Evolutionary conservation across 2,329 filamentous ascomycete genomes (phyloP), one percentile per base, ranked within the genome.

Genomic region (Hymenoscyphus fructigenus): DNA sequence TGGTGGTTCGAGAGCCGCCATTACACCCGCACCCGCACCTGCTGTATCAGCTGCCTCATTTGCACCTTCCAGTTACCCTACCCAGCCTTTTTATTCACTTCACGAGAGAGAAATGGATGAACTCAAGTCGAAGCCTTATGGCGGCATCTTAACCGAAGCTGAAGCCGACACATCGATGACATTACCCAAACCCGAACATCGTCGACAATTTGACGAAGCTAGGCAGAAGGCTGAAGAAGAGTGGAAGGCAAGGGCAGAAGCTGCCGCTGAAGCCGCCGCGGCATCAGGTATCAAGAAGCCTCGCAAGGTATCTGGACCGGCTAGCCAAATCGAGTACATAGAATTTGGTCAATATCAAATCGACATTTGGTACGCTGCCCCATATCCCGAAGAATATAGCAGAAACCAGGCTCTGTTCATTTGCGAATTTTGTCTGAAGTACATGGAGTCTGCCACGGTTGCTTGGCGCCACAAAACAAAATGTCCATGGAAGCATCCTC

Each of bases 361-460:
- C 72, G 95, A 99, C 76, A 99, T 95, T 2, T 98, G 95, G 93
- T 97, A 99, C 79, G 94, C 95, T 34, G 95, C 95, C 47, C 96
- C 95, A 14, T 99, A 99, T 76, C 95, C 95, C 0, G 95, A 97
- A 76, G 95, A 99, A 78, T 99, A 99, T 81, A 98, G 93, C 76
- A 88, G 94, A 69, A 98, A 99, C 75, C 89, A 92, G 34, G 91
- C 97, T 44, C 85, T 99, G n/a, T 98, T 97, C 78, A 98, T 99
- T 68, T 99, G 95, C 83, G 96, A 99, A 77, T 99, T 98, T 78
- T 99, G 95, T 76, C 83, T 99, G 66, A 99, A 98, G 79, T 99
- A 99, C 80, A 97, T 99, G 93, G 97, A 96, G 78, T 98, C 95
- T 20, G 94, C 97, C 76, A 98, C 96, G 73, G 95, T 99, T 32